phyloP scores from a whole-genome alignment of 2,329 filamentous ascomycete species.

The Ceratocystiopsis brevicomis region DNA sequence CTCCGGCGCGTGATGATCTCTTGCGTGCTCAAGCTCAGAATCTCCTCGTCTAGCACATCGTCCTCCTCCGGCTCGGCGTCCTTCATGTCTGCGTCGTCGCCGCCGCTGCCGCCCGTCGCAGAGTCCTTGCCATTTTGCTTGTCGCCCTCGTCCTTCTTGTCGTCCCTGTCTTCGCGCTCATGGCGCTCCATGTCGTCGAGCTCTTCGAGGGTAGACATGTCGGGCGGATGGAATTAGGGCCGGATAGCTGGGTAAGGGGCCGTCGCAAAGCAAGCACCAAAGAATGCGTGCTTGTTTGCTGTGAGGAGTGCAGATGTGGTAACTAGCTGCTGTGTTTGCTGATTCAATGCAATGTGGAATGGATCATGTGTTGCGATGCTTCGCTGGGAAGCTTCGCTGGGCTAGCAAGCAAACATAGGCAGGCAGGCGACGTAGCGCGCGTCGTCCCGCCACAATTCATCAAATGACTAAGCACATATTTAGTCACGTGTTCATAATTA shows the following conservation, averaged over 20 bases:
- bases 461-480: neutral
- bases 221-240: slow-evolving; percentile 10
- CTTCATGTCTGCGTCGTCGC: slow-evolving; percentile 75
- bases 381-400: too few relatives aligned
- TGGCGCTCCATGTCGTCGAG: slow-evolving; percentile 75
- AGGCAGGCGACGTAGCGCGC: slow-evolving; percentile 7
- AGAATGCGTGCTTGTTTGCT: too few relatives aligned
- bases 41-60: slow-evolving; percentile 79
- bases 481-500: too few relatives aligned
- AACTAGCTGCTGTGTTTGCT: too few relatives aligned
- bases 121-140: slow-evolving; percentile 30
- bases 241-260: neutral
- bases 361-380: too few relatives aligned
- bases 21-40: slow-evolving; percentile 78
- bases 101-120: slow-evolving; percentile 15
- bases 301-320: too few relatives aligned
- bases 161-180: slow-evolving; percentile 45
- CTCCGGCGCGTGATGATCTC: slow-evolving; percentile 84
- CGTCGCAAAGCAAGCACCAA: neutral
- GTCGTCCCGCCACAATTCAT: slow-evolving; percentile 1
- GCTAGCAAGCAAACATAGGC: slow-evolving; percentile 1
- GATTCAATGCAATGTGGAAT: too few relatives aligned
- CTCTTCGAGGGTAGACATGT: slow-evolving; percentile 82
- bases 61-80: slow-evolving; percentile 60
- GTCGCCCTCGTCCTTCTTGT: slow-evolving; percentile 16